A percentile compares a stretch with the other conserved stretches of the same genome.
Conservation (phyloP, 768 basidiomycete species). For the Russula lepida region DNA sequence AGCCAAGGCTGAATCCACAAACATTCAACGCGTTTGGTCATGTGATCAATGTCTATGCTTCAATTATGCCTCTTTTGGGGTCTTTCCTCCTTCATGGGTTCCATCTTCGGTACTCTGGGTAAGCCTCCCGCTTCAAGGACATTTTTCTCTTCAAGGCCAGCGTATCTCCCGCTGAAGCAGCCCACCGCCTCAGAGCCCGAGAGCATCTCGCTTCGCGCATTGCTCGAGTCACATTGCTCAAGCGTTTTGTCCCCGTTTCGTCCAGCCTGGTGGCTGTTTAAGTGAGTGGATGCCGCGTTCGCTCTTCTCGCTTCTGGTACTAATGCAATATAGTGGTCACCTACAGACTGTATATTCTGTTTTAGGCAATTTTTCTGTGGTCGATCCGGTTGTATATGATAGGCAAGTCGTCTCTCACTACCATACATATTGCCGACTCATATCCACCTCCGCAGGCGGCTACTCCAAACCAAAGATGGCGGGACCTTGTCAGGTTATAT, state of each 20-base stretch:
- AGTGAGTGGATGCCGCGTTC: slow-evolving; percentile 16
- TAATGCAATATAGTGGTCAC: slow-evolving; percentile 40
- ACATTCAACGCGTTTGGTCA: slow-evolving; percentile 21
- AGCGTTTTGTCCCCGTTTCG: slow-evolving; percentile 25
- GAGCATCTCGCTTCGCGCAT: slow-evolving; percentile 20
- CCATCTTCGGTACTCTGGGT: not conserved
- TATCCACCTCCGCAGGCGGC: slow-evolving; percentile 31
- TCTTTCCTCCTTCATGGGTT: not conserved
- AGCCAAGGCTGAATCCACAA: not conserved
- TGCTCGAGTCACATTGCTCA: slow-evolving; percentile 25
- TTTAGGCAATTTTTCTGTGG: slow-evolving; percentile 49
- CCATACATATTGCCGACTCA: not conserved
- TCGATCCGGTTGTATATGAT: slow-evolving; percentile 47
- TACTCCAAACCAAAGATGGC: slow-evolving; percentile 47
- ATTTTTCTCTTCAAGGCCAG: slow-evolving; percentile 22
- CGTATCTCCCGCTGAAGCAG: slow-evolving; percentile 17
- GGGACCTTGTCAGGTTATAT: slow-evolving; percentile 48
- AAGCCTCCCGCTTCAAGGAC: slow-evolving; percentile 1
- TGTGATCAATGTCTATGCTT: slow-evolving; percentile 6
- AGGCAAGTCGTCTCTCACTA: slow-evolving; percentile 31
- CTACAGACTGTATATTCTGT: slow-evolving; percentile 56
- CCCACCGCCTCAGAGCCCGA: slow-evolving; percentile 4
- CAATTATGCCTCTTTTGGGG: not conserved
- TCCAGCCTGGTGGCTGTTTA: slow-evolving; percentile 29
- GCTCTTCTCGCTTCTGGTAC: not conserved